phyloP scores from a whole-genome alignment of 202 grass and related monocot species.

The Cymbopogon flexuosus region DNA sequence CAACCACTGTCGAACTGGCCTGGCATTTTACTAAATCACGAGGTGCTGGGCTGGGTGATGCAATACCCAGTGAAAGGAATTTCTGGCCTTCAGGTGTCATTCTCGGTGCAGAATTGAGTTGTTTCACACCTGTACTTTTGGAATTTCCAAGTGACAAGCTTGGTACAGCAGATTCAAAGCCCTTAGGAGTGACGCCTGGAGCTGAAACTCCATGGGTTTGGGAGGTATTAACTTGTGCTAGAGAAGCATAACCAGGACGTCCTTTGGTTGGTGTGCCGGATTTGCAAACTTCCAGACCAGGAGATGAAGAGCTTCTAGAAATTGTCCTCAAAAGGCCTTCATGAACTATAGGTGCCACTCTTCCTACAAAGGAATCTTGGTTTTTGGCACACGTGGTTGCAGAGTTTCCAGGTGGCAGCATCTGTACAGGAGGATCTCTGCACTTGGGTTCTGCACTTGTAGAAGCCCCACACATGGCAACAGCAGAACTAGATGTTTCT shows the following conservation, averaged over 20 bases:
- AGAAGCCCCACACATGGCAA: neutral
- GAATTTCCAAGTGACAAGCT: conserved; percentile 39
- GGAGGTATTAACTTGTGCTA: conserved; percentile 15
- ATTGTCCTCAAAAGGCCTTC: conserved; percentile 25
- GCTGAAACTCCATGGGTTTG: conserved; percentile 12
- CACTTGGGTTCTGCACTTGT: conserved; percentile 11
- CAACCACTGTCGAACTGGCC: neutral
- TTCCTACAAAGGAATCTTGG: conserved; percentile 25
- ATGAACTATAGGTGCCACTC: conserved; percentile 34
- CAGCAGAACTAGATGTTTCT: conserved; percentile 33
- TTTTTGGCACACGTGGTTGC: conserved; percentile 19
- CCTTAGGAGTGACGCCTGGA: neutral
- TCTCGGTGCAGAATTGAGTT: conserved; percentile 17
- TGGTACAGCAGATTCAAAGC: conserved; percentile 36
- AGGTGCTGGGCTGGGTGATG: neutral
- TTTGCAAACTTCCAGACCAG: conserved; percentile 17
- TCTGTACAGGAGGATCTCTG: conserved; percentile 24
- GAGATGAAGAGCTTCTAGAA: conserved; percentile 35
- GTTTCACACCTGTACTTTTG: neutral
- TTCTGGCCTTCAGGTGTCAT: conserved; percentile 26
- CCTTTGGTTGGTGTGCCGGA: conserved; percentile 4
- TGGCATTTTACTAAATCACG: too few species aligned
- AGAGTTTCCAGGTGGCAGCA: conserved; percentile 17
- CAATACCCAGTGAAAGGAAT: conserved; percentile 45
- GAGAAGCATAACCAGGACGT: conserved; percentile 15